Evolutionary conservation across 225 moss, liverwort and hornwort species (phyloP).

Genomic region (Pseudisothecium myosuroides): DNA sequence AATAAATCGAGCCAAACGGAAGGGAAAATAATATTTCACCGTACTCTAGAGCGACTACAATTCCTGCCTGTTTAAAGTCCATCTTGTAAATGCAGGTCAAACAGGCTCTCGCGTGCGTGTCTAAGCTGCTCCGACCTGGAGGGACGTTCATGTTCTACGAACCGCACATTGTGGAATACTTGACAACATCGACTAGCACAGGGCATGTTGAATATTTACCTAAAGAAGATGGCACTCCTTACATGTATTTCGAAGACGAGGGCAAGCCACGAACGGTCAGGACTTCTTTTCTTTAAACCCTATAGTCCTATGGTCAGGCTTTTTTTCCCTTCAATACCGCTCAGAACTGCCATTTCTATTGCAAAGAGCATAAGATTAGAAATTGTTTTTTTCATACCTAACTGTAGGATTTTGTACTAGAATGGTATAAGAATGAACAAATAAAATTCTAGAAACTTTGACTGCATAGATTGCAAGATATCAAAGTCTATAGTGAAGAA

Average conservation of each 20-base stretch:
- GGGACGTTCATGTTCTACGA: constrained; percentile 11
- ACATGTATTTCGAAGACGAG: constrained; percentile 16
- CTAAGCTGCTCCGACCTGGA: constrained; percentile 9
- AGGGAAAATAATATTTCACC: neutral
- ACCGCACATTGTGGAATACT: constrained; percentile 7
- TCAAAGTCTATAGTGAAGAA: too few relatives aligned
- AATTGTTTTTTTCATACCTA: neutral
- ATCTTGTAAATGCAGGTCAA: constrained; percentile 1
- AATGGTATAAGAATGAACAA: neutral
- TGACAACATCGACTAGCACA: neutral
- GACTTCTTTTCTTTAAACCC: neutral
- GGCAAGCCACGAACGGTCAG: constrained; percentile 12
- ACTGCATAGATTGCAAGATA: neutral
- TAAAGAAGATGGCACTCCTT: constrained; percentile 6
- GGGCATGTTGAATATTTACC: constrained; percentile 2
- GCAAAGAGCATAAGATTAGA: too few relatives aligned
- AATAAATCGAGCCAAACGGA: neutral
- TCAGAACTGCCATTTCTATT: neutral
- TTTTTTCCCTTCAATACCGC: neutral
- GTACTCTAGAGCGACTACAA: neutral
- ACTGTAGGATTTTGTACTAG: neutral
- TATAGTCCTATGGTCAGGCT: neutral
- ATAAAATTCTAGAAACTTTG: neutral
- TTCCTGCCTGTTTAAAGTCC: neutral
- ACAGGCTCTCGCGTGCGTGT: neutral